Percentiles rank a stretch among this genome's conserved stretches.
Conservation (phyloP, 331 rosid genomes). For the Malus hybrid region DNA sequence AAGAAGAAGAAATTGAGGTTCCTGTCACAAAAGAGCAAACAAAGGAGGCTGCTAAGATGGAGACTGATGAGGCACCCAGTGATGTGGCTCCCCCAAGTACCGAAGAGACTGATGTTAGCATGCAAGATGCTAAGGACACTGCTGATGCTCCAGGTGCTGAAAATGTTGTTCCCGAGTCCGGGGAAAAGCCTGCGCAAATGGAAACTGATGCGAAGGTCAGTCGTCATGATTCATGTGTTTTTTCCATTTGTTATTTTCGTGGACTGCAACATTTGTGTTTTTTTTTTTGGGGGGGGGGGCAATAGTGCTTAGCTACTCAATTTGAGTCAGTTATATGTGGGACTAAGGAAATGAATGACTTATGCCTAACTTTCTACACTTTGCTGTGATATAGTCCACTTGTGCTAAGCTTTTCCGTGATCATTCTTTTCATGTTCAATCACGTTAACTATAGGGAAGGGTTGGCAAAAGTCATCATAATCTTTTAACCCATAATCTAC, state of each 20-base stretch:
- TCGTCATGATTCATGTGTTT: neutral
- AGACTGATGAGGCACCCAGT: constrained; percentile 59
- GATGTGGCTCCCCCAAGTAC: constrained; percentile 39
- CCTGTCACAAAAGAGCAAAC: constrained; percentile 56
- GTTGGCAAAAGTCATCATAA: neutral
- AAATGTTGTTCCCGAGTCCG: constrained; percentile 54
- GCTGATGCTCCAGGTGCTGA: constrained; percentile 41
- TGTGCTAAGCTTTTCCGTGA: neutral
- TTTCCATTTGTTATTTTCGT: neutral
- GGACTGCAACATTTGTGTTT: neutral
- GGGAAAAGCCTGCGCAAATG: constrained; percentile 79
- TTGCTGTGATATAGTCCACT: neutral
- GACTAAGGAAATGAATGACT: neutral
- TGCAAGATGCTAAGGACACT: constrained; percentile 72
- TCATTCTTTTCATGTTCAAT: neutral
- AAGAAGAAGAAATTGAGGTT: constrained; percentile 69
- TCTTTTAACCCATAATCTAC: neutral
- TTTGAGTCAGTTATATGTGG: neutral
- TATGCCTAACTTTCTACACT: neutral
- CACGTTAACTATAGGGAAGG: neutral
- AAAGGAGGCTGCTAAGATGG: constrained; percentile 57
- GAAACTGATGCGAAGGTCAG: constrained; percentile 77
- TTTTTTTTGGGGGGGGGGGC: no score
- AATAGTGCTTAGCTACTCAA: neutral
- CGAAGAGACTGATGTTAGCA: constrained; percentile 50